phyloP scores from a whole-genome alignment of 352 stramenopile species.

The Globisporangium heterothallicum region DNA sequence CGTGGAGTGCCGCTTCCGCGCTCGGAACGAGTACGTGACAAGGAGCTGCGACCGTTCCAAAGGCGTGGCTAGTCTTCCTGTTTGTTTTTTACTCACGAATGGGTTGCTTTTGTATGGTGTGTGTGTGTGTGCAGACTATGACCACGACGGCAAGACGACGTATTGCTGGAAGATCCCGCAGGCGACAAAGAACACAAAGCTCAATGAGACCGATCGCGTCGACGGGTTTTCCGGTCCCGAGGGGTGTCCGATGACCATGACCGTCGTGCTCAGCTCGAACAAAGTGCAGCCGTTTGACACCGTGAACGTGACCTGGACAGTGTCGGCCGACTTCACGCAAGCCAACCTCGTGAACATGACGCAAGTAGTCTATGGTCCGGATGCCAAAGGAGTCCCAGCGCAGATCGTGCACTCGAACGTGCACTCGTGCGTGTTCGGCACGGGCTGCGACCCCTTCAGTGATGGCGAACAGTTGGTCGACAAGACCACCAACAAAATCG shows the following conservation, averaged over 20 bases:
- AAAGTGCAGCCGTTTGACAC: constrained; percentile 26
- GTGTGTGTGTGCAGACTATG: constrained; percentile 23
- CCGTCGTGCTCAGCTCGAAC: constrained; percentile 22
- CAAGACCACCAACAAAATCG: constrained; percentile 51
- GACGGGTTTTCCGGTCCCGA: constrained; percentile 24
- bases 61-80: too few species aligned
- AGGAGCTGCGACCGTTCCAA: too few species aligned
- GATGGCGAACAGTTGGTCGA: constrained; percentile 41
- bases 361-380: constrained; percentile 28
- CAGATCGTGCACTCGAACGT: constrained; percentile 69
- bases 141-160: constrained; percentile 30
- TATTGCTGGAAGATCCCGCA: constrained; percentile 58
- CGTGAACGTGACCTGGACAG: constrained; percentile 45
- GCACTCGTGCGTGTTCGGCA: constrained; percentile 46
- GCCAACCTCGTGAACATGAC: constrained; percentile 47
- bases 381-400: constrained; percentile 26
- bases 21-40: constrained; percentile 44
- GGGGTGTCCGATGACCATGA: constrained; percentile 43
- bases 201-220: constrained; percentile 38
- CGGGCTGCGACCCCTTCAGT: constrained; percentile 48
- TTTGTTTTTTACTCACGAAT: too few species aligned
- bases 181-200: constrained; percentile 28
- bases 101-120: too few species aligned
- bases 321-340: constrained; percentile 35
- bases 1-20: constrained; percentile 8